A percentile compares a stretch with the other conserved stretches of the same genome.
Evolutionary conservation across 805 yeast species (phyloP).

Genomic region (Saccharomycopsis capsularis): DNA sequence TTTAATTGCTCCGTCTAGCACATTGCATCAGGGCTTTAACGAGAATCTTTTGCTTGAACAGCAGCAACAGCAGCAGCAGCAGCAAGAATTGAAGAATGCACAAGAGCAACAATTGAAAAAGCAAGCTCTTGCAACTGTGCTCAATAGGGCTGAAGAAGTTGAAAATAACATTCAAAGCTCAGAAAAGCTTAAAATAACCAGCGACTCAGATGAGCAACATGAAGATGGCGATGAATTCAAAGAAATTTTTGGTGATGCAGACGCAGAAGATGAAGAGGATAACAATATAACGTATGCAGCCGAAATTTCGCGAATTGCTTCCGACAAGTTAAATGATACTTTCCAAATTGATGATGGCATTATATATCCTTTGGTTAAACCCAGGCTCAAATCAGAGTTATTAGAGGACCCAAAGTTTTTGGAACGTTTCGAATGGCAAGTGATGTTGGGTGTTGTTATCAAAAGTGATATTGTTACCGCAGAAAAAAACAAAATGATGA

Average conservation of each 20-base stretch:
- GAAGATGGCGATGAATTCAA: slow-evolving; percentile 17
- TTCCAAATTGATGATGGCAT: slow-evolving; percentile 41
- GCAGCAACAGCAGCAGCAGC: not conserved
- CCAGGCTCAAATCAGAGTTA: slow-evolving; percentile 23
- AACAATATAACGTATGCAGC: slow-evolving; percentile 21
- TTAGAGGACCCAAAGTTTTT: slow-evolving; percentile 36
- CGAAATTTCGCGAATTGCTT: slow-evolving; percentile 33
- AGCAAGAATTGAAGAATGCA: not conserved
- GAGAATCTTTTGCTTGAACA: too few species aligned
- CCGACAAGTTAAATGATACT: slow-evolving; percentile 33
- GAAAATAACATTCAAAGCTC: too few species aligned
- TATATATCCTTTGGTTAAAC: slow-evolving; percentile 22
- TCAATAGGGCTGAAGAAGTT: too few species aligned
- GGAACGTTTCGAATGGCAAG: slow-evolving; percentile 93
- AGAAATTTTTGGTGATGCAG: slow-evolving; percentile 24
- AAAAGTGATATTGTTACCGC: slow-evolving; percentile 92
- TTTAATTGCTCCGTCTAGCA: too few species aligned
- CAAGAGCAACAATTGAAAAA: too few species aligned
- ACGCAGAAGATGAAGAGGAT: slow-evolving; percentile 30
- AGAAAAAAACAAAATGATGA: slow-evolving; percentile 71
- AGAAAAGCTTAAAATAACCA: too few species aligned
- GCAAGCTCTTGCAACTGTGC: too few species aligned
- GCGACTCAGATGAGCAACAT: too few species aligned
- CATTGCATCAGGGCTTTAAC: too few species aligned
- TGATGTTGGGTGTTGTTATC: slow-evolving; percentile 81